Base-by-base conservation (phyloP, 108 stramenopile species). In the Fragilariopsis cylindrus region DNA sequence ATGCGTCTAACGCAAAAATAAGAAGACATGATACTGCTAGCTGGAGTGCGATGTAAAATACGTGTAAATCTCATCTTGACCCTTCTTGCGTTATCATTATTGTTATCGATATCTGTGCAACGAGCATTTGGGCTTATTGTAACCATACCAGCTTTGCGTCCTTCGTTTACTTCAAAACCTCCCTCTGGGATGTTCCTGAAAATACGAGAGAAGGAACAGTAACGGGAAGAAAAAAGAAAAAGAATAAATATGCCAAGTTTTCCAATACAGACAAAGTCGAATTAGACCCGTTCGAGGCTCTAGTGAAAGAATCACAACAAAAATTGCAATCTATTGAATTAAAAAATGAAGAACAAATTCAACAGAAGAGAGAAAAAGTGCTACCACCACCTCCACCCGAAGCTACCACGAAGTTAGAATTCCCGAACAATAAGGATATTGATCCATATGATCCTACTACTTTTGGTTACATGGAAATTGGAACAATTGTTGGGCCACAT, bases 391-490 rank as follows among this genome's bases (percentile, higher is more conserved):
- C 74, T 69, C 78, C 60, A 79, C 84, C 71, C 70, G 78, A 65
- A 42, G 50, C 57, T 18, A 18, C 40, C 18, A 52, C 47, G 55
- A 47, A 48, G 39, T 60, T 85, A 48, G 21, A 54, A 9, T 95
- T 92, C 69, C 94, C 94, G 43, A 89, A 95, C 82, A 86, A 73
- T 13, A 72, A 75, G 42, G 67, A 76, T 4, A 91, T 95, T 75
- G 86, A 95, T 72, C 94, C 94, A 5, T 90, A 92, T 72, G 94
- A 95, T 82, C 94, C 94, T 1, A 83, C 89, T 18, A 92, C 91
- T 15, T 95, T 90, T 82, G 94, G 94, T 8, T 95, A 85, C 49
- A 76, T 87, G 16, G 91, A 92, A 72, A 69, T 95, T 77, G 92
- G 88, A n/a, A 85, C 87, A 18, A 75, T 95, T 57, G 55, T 76